Evolutionary conservation across 106 monocot genomes (phyloP), one percentile per base, ranked within the genome.

Genomic region (Acorus calamus): DNA sequence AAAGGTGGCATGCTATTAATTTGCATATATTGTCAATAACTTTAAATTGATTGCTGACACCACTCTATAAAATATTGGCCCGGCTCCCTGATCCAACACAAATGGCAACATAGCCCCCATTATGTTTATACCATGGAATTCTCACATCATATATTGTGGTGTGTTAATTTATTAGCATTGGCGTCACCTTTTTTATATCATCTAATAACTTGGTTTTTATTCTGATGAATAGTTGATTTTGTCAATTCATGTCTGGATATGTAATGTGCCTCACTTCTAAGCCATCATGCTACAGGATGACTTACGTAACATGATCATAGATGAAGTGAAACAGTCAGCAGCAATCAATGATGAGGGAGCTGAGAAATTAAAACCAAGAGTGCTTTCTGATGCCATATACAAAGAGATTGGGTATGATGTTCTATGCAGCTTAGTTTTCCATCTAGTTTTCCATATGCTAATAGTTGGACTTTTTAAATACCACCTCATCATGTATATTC

Each of bases 341-440:
- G 56, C 84, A 13, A 65, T 96, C 14, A 85, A 87, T 62, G 59
- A 72, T 11, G 90, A 90, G n/a, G 87, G 77, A 4, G 78, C 76
- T 59, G 90, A 87, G 52, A 79, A 83, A 47, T 57, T 96, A 64
- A 90, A 96, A 71, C 77, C 87, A 14, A 81, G 87, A 63, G 80
- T 91, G 59, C 84, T 96, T 76, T 87, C 87, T 47, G 96, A 96
- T 83, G 87, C 84, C 51, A 78, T 96, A 56, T 87, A 80, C 61
- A 73, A 87, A 77, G 96, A 96, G 60, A 75, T 96, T 47, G 90
- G 96, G 96, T 91, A 78, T 73, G 63, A 3, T 52, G 12, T 5
- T 7, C 7, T 7, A 60, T 43, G 3, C 28, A 10, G 50, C 41
- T 49, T 11, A 3, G 3, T 6, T n/a, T 8, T 7, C n/a, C 3